These are phyloP conservation scores for Phytophthora sojae DNA, from an alignment of 352 stramenopile genomes.

Conservation along the genomic window DNA sequence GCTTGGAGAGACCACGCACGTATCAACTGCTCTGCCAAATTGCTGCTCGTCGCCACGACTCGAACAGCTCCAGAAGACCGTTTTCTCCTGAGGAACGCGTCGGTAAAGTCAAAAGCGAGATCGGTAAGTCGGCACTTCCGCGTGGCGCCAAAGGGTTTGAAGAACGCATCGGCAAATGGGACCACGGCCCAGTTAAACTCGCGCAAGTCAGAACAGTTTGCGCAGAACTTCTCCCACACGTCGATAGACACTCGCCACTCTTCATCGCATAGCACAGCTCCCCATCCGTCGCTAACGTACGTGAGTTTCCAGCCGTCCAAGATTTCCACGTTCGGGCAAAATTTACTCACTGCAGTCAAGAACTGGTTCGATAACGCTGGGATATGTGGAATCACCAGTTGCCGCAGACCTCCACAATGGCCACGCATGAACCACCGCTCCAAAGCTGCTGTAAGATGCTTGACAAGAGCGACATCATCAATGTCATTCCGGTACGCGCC, in stretches of 20 bases:
- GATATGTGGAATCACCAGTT: constrained; percentile 52
- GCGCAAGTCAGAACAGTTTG: constrained; percentile 42
- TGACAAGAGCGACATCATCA: constrained; percentile 40
- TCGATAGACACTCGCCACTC: constrained; percentile 54
- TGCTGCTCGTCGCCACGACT: constrained; percentile 9
- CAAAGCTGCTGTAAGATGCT: constrained; percentile 41
- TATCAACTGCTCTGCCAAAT: constrained; percentile 30
- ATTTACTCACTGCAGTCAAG: constrained; percentile 45
- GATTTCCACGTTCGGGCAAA: constrained; percentile 60
- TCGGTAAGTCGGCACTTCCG: constrained; percentile 52
- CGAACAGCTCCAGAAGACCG: constrained; percentile 9
- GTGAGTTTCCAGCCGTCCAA: constrained; percentile 68
- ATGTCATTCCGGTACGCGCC: constrained; percentile 29
- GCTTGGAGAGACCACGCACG: constrained; percentile 21
- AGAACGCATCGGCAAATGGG: constrained; percentile 59
- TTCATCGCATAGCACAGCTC: constrained; percentile 56
- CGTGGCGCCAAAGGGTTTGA: constrained; percentile 51
- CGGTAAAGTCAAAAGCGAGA: constrained; percentile 49
- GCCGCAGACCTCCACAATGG: constrained; percentile 37
- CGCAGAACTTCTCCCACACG: constrained; percentile 54
- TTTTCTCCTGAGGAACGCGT: constrained; percentile 36
- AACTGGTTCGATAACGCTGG: constrained; percentile 50
- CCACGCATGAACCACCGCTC: constrained; percentile 52
- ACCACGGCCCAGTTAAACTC: constrained; percentile 73
- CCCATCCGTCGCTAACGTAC: constrained; percentile 58